Base-by-base conservation (phyloP, 2,329 filamentous ascomycete species). In the Fusarium newnesense region DNA sequence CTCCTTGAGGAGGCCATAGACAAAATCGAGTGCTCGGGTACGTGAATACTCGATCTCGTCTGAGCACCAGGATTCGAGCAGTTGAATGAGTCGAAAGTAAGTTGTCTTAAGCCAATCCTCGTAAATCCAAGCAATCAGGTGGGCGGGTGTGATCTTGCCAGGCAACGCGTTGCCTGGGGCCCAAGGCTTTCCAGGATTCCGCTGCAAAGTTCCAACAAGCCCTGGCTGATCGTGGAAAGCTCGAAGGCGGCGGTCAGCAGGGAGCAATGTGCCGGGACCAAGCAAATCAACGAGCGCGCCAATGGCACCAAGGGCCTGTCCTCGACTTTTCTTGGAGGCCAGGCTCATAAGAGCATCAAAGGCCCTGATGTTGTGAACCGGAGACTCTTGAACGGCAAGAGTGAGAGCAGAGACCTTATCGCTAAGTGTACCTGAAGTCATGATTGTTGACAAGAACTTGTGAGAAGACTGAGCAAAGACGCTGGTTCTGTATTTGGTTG, bases 361-460 rank as follows among this genome's bases (percentile, higher is more conserved):
- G 2, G 95, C 93, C 79, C 96, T 96, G 72, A 91, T 92, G 70
- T 95, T 98, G 82, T 99, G 96, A 58, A 98, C 85, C 24, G 96
- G 96, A 13, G 97, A 98, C 82, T 99, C 96, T 84, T 99, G 97
- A 18, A 98, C 91, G 63, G 96, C 93, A 75, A 99, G 87, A 9
- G 96, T 99, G 78, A 99, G 86, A 7, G 96, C 97, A 6, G 96
- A 99, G 47, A 98, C 93, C 82, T 98, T 98, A 82, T 99, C 96
- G 63, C 95, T 97, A 76, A 98, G 89, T 15, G 97, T 99, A 86
- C 96, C 96, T 4, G 95, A 97, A 15, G 94, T 87, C 94, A 98
- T 98, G 81, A 99, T 98, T 24, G 95, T 97, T 4, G 95, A 94
- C 87, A 98, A 92, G 86, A 99, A 99, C 81, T 95, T 97, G 83